A percentile compares a stretch with the other conserved stretches of the same genome.
phyloP scores from a whole-genome alignment of 768 basidiomycete species.

The Russula sp. region DNA sequence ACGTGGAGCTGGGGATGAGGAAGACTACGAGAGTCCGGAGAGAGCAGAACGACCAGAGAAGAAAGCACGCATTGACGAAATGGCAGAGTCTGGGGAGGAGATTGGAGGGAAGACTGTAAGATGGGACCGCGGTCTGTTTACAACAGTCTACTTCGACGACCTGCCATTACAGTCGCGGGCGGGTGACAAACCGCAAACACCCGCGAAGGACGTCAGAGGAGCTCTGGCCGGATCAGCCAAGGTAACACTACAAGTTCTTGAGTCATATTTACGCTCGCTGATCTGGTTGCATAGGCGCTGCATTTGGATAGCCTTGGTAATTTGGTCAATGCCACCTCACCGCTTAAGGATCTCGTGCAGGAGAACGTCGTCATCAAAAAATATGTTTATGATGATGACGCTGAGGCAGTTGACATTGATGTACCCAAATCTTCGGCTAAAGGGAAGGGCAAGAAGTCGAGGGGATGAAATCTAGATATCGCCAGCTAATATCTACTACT shows the following conservation, averaged over 20 bases:
- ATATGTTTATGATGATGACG: conserved; percentile 76
- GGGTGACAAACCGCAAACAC: conserved; percentile 40
- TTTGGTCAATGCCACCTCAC: conserved; percentile 53
- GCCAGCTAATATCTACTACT: conserved; percentile 11
- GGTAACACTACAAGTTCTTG: conserved; percentile 41
- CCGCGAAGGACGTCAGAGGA: conserved; percentile 48
- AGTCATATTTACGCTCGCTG: conserved; percentile 6
- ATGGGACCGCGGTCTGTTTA: conserved; percentile 71
- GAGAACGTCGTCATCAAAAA: conserved; percentile 74
- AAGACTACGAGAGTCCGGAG: conserved; percentile 70
- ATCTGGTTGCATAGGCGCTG: conserved; percentile 44
- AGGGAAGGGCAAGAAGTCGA: conserved; percentile 55
- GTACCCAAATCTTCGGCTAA: conserved; percentile 32
- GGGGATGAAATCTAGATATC: conserved; percentile 37
- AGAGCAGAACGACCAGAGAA: conserved; percentile 44
- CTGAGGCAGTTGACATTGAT: conserved; percentile 36
- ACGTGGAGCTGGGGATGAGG: conserved; percentile 76
- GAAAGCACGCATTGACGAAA: conserved; percentile 37
- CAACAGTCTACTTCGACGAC: conserved; percentile 60
- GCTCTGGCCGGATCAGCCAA: conserved; percentile 67
- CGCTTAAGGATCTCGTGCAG: conserved; percentile 53
- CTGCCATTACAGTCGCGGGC: conserved; percentile 51
- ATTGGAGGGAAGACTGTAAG: conserved; percentile 55
- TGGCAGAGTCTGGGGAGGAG: conserved; percentile 32
- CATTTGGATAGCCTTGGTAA: conserved; percentile 73